Evolutionary conservation across 1,139 yeast species (phyloP).

Genomic region (Protomyces gravidus): DNA sequence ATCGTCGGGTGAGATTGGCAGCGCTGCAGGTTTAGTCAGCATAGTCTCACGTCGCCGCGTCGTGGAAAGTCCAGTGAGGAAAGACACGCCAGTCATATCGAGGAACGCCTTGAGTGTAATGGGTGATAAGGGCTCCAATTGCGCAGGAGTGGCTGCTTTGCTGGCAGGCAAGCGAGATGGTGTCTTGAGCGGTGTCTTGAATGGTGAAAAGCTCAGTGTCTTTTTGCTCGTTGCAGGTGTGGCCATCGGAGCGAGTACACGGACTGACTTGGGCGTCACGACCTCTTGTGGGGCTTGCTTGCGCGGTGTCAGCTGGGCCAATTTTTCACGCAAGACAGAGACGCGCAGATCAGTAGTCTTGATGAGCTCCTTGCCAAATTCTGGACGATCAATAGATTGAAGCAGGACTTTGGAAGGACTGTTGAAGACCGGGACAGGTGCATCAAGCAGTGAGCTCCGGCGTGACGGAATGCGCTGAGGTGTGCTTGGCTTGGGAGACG

Average conservation of each 20-base stretch:
- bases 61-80: slow-evolving; percentile 40
- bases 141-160: slow-evolving; percentile 14
- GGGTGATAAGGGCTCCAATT: slow-evolving; percentile 25
- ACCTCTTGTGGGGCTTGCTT: neutral
- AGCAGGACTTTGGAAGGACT: slow-evolving; percentile 14
- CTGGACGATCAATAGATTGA: slow-evolving; percentile 11
- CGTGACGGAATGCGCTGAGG: slow-evolving; percentile 9
- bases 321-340: slow-evolving; percentile 12
- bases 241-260: neutral
- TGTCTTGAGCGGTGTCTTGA: slow-evolving; percentile 15
- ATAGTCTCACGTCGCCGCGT: slow-evolving; percentile 38
- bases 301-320: slow-evolving; percentile 18
- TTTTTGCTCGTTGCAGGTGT: slow-evolving; percentile 1
- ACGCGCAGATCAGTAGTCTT: slow-evolving; percentile 1
- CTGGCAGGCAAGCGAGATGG: slow-evolving; percentile 2
- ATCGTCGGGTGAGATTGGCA: slow-evolving; percentile 31
- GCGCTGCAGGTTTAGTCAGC: slow-evolving; percentile 34
- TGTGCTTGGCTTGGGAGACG: neutral
- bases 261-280: neutral
- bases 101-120: slow-evolving; percentile 39
- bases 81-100: slow-evolving; percentile 39
- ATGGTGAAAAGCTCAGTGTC: neutral
- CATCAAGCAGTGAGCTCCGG: slow-evolving; percentile 7
- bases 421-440: slow-evolving; percentile 8
- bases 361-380: slow-evolving; percentile 13